These are phyloP conservation scores for Termitomyces heimii DNA, from an alignment of 768 basidiomycete species.

Conservation along the genomic window DNA sequence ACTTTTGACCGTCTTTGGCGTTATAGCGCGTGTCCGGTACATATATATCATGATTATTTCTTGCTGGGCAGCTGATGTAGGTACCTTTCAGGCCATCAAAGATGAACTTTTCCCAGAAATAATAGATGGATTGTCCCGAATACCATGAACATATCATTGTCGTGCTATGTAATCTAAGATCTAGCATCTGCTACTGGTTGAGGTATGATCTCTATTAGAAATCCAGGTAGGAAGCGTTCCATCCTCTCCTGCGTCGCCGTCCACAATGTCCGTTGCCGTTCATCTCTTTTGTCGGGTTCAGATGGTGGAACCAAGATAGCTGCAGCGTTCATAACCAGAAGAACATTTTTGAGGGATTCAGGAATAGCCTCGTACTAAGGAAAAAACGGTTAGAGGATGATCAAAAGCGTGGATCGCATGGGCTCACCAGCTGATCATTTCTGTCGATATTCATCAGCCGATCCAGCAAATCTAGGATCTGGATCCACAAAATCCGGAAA, in stretches of 20 bases:
- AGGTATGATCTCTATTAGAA: constrained; percentile 68
- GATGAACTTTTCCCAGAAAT: constrained; percentile 48
- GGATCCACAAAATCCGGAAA: constrained; percentile 77
- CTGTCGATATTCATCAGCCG: constrained; percentile 83
- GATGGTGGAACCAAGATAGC: constrained; percentile 68
- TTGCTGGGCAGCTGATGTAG: neutral
- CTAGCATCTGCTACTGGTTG: constrained; percentile 14
- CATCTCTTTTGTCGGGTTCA: constrained; percentile 42
- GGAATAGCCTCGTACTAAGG: constrained; percentile 87
- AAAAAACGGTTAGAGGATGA: constrained; percentile 2
- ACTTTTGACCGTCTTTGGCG: constrained; percentile 32
- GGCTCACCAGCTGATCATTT: constrained; percentile 79
- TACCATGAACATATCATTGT: neutral
- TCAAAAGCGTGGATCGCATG: neutral
- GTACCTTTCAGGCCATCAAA: constrained; percentile 44
- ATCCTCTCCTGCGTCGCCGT: constrained; percentile 78
- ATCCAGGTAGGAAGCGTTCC: constrained; percentile 89
- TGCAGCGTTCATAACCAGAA: constrained; percentile 93
- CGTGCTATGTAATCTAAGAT: neutral
- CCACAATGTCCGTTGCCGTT: constrained; percentile 73
- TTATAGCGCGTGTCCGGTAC: constrained; percentile 50
- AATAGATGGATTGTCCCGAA: neutral
- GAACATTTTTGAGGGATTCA: constrained; percentile 93
- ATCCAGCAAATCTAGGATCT: constrained; percentile 84
- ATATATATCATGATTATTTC: constrained; percentile 9